Evolutionary conservation across 2,329 filamentous ascomycete species (phyloP), one percentile per base, ranked within the genome.

Genomic region (Trichophyton schoenleinii): DNA sequence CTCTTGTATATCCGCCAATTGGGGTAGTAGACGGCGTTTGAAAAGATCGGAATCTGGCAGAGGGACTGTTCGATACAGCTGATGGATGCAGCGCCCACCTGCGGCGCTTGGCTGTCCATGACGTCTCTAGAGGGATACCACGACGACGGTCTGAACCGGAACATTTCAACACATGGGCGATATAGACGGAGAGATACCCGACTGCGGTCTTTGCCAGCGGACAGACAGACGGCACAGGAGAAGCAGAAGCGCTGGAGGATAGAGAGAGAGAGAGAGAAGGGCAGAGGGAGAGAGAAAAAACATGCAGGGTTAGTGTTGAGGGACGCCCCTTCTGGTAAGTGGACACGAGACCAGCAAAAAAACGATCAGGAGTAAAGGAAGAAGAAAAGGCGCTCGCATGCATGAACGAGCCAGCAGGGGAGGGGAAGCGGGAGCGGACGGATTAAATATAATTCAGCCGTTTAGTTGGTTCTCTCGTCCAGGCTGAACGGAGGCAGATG

Each of bases 11-110:
- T 83, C 62, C 85, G 80, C 76, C 83, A 85, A 73, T 89, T 92
- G n/a, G 88, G 87, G 72, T 89, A 94, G 75, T 92, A 94, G 18
- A 90, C 87, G 22, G 86, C 88, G 72, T 94, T 94, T 69, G 82
- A 68, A 66, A 71, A 76, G 57, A 75, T 68, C 9, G 74, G 71
- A 22, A 75, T 70, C 44, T 75, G 34, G 55, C 55, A 25, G 3
- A 58, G 20, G 7, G 55, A 38, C 55, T 58, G 31, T 11, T 58
- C 31, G 38, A 42, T 42, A 42, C 28, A 38, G 34, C 28, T 58
- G 18, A 58, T 42, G 55, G 34, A 18, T 7, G 55, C 55, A 11
- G 55, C 55, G 18, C 38, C 55, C 31, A 58, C 38, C 55, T 38
- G 55, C 13, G 55, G 4, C n/a, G 49, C 7, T 13, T 31, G 49